These are phyloP conservation scores for Phanerodontia chrysosporium DNA, from an alignment of 768 basidiomycete genomes.

Conservation along the genomic window DNA sequence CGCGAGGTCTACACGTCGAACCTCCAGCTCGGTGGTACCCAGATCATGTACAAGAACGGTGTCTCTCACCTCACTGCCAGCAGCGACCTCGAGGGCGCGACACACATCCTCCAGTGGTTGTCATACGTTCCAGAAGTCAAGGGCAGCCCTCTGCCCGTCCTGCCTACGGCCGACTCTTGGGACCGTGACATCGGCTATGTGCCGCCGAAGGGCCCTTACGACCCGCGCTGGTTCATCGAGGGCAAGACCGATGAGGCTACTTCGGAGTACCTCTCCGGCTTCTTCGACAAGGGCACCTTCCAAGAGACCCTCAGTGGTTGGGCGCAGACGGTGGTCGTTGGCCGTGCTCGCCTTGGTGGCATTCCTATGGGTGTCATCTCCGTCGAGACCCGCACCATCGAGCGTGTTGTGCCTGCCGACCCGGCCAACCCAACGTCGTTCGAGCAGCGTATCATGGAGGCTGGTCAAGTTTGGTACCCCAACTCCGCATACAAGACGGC, in stretches of 20 bases:
- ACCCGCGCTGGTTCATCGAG: conserved; percentile 97
- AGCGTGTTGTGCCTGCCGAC: conserved; percentile 94
- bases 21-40: conserved; percentile 97
- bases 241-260: conserved; percentile 86
- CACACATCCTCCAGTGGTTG: conserved; percentile 91
- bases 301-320: conserved; percentile 98
- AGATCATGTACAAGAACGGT: conserved; percentile 99
- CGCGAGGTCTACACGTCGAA: conserved; percentile 99
- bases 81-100: conserved; percentile 94
- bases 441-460: conserved; percentile 98
- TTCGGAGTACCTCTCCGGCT: conserved; percentile 77
- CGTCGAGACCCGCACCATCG: conserved; percentile 95
- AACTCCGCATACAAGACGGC: conserved; percentile 99
- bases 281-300: conserved; percentile 97
- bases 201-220: conserved; percentile 92
- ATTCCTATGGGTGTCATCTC: conserved; percentile 98
- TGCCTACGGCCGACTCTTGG: conserved; percentile 73
- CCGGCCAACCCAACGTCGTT: conserved; percentile 96
- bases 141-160: conserved; percentile 75
- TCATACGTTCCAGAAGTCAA: conserved; percentile 88
- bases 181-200: conserved; percentile 88
- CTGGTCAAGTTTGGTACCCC: conserved; percentile 99
- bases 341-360: conserved; percentile 92
- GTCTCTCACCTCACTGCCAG: conserved; percentile 93
- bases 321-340: conserved; percentile 98